Base-by-base conservation (phyloP, 2,329 filamentous ascomycete genomes). In the Elsinoe fawcettii region DNA sequence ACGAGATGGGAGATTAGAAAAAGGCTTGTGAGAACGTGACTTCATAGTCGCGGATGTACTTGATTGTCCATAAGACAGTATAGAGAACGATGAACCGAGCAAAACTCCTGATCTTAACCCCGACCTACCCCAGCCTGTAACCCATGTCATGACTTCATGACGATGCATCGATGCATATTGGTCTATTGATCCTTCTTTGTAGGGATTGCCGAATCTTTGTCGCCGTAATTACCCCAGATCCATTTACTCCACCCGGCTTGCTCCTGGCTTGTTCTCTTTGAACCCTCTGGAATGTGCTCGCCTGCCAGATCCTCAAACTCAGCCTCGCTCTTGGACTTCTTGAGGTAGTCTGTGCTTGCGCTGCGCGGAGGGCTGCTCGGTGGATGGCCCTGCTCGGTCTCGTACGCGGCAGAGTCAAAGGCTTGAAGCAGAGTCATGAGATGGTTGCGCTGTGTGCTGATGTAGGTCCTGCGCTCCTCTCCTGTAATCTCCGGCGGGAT, bases 271-370 rank as follows among this genome's bases (percentile, higher is more conserved):
- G 68, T 56, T 34, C 41, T 47, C 54, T 25, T 56, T 23, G 39
- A 47, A 16, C 54, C 54, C 25, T 70, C 67, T n/a, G 69, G 67
- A 64, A 71, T 68, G 12, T 67, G 59, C 60, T 71, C 69, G 46
- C 69, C 70, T 9, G 63, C 66, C 2, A 71, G 62, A 56, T 71
- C 69, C 59, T 95, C 90, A 67, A 96, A 96, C 64, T 95, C 92
- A 18, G 81, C 82, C 68, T 96, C 90, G 69, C 88, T 95, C 62
- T 84, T 84, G 67, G 88, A 92, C 74, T 92, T 92, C 65, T 82
- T 86, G 65, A 95, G 73, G 2, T 76, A 82, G 60, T 69, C 66
- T 78, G 80, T 25, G 6, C 34, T 18, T 32, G 27, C 8, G 64
- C 61, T 16, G 58, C 55, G 11, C 61, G 59, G 9, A 63, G 60